Evolutionary conservation across 768 basidiomycete species (phyloP), one percentile per base, ranked within the genome.

Genomic region (Holtermannia corniformis): DNA sequence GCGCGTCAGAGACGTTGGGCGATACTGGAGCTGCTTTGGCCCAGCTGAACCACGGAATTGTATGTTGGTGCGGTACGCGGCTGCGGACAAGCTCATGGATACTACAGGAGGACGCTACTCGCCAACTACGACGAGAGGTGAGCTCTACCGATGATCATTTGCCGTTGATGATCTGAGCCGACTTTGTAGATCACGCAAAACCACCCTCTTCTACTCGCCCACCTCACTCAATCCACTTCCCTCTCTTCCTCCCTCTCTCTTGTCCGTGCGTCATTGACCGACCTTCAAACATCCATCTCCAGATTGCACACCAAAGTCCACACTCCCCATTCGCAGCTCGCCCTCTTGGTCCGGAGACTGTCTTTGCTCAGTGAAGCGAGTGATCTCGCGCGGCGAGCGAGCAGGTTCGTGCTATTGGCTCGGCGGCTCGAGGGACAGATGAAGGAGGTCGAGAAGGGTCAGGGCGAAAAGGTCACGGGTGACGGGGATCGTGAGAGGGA

Each of bases 1-100:
- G 58, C 44, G 56, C 52, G 12, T 59, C 44, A 4, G 50, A 45
- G 22, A 55, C 49, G n/a, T 87, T 83, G 68, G 88, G 90, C 55
- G 93, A 96, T 60, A 84, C 95, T 11, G 86, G 87, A 2, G 79
- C 87, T 2, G 88, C 89, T 2, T 84, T 96, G 24, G 83, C 87
- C 4, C 91, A 87, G 70, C 77, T 99, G 3, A 85, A 83, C 56
- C 80, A 83, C 64, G 86, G 84, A 0, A 84, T 96, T 54, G 68
- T n/a, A n/a, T n/a, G n/a, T n/a, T n/a, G n/a, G n/a, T 70, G 45
- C 23, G 68, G 61, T 19, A 48, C 21, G 12, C 40, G 16, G n/a
- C n/a, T n/a, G n/a, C n/a, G n/a, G n/a, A 21, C 42, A 24, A n/a
- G 28, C 28, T 22, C 22, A 44, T 47, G 63, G 55, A 61, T 50